Evolutionary conservation across 1,284 basidiomycete species (phyloP).

Genomic region (Apiotrichum mycotoxinovorans): DNA sequence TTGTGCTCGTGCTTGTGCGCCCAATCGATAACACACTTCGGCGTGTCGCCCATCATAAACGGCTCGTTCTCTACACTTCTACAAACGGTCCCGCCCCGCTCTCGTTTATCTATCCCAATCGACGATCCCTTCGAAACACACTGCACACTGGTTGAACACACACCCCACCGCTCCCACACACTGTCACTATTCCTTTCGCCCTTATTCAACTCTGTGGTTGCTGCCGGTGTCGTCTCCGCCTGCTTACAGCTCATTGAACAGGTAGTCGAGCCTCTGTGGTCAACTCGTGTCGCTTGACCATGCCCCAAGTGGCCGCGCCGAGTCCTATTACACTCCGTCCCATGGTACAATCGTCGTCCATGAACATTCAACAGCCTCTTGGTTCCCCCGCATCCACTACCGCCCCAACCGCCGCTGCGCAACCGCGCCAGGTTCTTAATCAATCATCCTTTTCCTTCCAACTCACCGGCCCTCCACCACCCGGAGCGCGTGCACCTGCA

Average conservation of each 20-base stretch:
- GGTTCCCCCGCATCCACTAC: neutral
- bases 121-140: neutral
- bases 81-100: neutral
- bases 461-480: conserved; percentile 10
- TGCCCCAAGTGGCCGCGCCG: conserved; percentile 2
- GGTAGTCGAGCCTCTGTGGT: neutral
- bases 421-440: neutral
- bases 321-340: neutral
- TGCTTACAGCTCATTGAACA: neutral
- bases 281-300: neutral
- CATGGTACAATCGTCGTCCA: conserved; percentile 3
- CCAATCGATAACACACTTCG: too few species aligned
- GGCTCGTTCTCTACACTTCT: neutral
- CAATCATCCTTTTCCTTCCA: neutral
- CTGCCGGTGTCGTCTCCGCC: neutral
- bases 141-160: neutral
- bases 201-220: neutral
- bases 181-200: neutral
- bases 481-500: conserved; percentile 18
- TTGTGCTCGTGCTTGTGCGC: neutral
- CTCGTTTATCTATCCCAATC: neutral
- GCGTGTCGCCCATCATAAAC: neutral
- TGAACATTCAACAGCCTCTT: neutral
- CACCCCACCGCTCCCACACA: neutral
- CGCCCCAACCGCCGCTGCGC: neutral